phyloP scores from a whole-genome alignment of 345 rosid species.

The Mangifera indica region DNA sequence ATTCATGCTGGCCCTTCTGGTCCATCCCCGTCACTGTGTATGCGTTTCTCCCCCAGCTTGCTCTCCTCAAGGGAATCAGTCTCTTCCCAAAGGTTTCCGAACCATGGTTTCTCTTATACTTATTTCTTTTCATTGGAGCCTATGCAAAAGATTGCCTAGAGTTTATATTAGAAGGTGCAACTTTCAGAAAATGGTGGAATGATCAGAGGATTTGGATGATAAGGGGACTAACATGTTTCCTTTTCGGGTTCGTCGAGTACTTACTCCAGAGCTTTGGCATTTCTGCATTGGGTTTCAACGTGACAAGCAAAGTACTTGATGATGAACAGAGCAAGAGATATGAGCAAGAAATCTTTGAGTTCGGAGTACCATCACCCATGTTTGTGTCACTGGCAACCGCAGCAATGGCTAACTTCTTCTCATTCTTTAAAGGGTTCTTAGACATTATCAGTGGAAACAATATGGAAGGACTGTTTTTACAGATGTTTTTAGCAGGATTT shows the following conservation, averaged over 20 bases:
- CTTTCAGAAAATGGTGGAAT: conserved; percentile 67
- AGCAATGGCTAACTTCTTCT: conserved; percentile 49
- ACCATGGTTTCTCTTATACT: conserved; percentile 58
- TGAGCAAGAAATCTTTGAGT: conserved; percentile 55
- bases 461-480: conserved; percentile 33
- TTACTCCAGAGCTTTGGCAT: conserved; percentile 45
- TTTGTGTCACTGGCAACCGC: conserved; percentile 40
- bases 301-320: conserved; percentile 57
- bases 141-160: conserved; percentile 50
- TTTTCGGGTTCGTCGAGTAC: conserved; percentile 46
- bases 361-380: conserved; percentile 55
- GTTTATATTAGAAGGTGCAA: conserved; percentile 41
- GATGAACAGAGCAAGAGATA: conserved; percentile 55
- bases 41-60: conserved; percentile 67
- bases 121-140: conserved; percentile 58
- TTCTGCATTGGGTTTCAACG: conserved; percentile 43
- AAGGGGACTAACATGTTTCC: conserved; percentile 42
- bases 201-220: conserved; percentile 63
- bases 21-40: conserved; percentile 44
- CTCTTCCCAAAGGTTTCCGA: conserved; percentile 63
- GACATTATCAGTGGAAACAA: conserved; percentile 2
- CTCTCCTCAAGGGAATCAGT: conserved; percentile 41
- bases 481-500: conserved; percentile 43
- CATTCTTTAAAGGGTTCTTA: conserved; percentile 36
- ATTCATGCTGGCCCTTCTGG: conserved; percentile 54